phyloP scores from a whole-genome alignment of 2,329 filamentous ascomycete species.

The Trichoderma polysporum region DNA sequence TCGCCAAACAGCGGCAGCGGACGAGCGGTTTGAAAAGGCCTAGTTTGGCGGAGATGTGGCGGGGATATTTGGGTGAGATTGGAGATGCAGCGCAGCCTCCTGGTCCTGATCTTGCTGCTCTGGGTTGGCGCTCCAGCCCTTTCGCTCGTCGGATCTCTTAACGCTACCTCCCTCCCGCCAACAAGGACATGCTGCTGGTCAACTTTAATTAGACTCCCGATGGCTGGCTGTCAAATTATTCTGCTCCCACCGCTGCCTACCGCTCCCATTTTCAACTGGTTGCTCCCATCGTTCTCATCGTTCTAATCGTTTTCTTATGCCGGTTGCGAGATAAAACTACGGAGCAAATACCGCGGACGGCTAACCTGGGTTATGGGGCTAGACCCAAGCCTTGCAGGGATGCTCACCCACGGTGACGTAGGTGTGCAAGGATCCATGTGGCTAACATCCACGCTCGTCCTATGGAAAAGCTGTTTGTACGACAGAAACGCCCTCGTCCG shows the following conservation, averaged over 20 bases:
- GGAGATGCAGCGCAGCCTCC: conserved; percentile 10
- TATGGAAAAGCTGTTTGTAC: conserved; percentile 11
- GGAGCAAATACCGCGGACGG: conserved; percentile 13
- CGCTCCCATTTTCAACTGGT: neutral
- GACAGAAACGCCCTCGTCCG: conserved; percentile 12
- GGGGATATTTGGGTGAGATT: conserved; percentile 12
- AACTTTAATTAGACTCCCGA: conserved; percentile 10
- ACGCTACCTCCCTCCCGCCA: conserved; percentile 18
- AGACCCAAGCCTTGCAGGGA: conserved; percentile 14
- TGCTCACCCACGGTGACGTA: conserved; percentile 20
- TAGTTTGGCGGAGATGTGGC: conserved; percentile 15
- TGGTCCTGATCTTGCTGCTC: conserved; percentile 18
- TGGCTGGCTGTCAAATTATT: neutral
- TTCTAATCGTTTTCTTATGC: neutral
- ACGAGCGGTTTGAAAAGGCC: neutral
- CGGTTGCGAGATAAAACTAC: neutral
- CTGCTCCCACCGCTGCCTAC: neutral
- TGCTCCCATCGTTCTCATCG: conserved; percentile 1
- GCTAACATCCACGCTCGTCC: conserved; percentile 15
- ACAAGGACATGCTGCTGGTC: conserved; percentile 14
- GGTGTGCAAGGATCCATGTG: conserved; percentile 16
- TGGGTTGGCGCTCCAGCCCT: conserved; percentile 17
- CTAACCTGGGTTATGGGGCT: conserved; percentile 2
- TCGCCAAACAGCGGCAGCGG: neutral
- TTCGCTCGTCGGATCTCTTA: conserved; percentile 15